Evolutionary conservation across 768 basidiomycete species (phyloP).

Genomic region (Boletus coccyginus): DNA sequence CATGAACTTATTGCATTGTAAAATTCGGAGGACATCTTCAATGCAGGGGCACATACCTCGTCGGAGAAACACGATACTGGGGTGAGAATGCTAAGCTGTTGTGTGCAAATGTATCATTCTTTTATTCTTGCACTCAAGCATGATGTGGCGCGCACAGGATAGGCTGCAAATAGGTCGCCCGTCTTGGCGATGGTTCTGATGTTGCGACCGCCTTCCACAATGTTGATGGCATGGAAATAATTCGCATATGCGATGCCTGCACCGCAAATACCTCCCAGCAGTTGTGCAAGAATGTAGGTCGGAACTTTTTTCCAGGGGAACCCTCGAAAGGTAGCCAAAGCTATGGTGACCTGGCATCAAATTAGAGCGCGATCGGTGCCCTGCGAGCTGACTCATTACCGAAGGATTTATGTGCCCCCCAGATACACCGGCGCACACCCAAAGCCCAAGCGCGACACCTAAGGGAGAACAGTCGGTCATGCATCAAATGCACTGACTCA

Average conservation of each 20-base stretch:
- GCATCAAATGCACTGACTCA: neutral
- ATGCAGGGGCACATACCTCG: slow-evolving; percentile 27
- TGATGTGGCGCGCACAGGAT: slow-evolving; percentile 39
- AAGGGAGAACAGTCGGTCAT: neutral
- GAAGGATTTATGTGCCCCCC: slow-evolving; percentile 72
- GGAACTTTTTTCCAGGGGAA: slow-evolving; percentile 81
- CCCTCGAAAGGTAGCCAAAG: slow-evolving; percentile 60
- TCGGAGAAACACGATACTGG: slow-evolving; percentile 42
- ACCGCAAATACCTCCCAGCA: slow-evolving; percentile 54
- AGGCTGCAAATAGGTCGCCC: slow-evolving; percentile 54
- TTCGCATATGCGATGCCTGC: slow-evolving; percentile 54
- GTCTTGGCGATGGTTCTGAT: slow-evolving; percentile 50
- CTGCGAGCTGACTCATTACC: slow-evolving; percentile 31
- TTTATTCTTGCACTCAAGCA: neutral
- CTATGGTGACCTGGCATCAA: slow-evolving; percentile 52
- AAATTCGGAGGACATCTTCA: neutral
- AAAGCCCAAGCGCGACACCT: slow-evolving; percentile 61
- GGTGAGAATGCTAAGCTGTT: slow-evolving; percentile 35
- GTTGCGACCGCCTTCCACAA: slow-evolving; percentile 50
- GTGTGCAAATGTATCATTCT: neutral
- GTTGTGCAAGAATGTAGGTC: slow-evolving; percentile 55
- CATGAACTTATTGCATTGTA: slow-evolving; percentile 40
- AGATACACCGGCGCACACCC: slow-evolving; percentile 61
- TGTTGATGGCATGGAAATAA: slow-evolving; percentile 59
- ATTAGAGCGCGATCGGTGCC: neutral